Percentiles rank a stretch among this genome's conserved stretches.
phyloP scores from a whole-genome alignment of 1,284 basidiomycete species.

The Moniliophthora roreri region DNA sequence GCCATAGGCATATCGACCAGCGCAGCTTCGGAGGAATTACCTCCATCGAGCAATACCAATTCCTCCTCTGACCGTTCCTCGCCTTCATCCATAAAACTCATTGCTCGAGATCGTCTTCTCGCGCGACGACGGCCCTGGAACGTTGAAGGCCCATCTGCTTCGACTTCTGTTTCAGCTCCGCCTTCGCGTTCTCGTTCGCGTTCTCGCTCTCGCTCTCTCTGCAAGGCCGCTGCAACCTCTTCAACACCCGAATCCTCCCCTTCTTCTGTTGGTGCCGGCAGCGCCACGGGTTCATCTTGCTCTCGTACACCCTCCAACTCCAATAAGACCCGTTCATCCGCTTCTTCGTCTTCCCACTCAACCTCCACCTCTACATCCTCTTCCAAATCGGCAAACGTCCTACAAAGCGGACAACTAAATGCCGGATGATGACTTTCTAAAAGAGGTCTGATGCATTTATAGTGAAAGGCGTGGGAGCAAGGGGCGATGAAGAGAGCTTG shows the following conservation, averaged over 20 bases:
- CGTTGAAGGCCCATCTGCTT: conserved; percentile 5
- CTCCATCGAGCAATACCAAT: conserved; percentile 5
- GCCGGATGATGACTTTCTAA: conserved; percentile 87
- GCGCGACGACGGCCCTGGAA: background rate
- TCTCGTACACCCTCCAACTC: no score
- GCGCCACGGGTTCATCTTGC: background rate
- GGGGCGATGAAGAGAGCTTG: conserved; percentile 98
- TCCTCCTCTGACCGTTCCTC: conserved; percentile 7
- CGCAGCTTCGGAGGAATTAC: background rate
- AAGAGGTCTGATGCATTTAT: conserved; percentile 95
- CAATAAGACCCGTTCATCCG: conserved; percentile 18
- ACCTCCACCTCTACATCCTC: conserved; percentile 87
- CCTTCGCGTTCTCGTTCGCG: conserved; percentile 8
- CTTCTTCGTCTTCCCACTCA: conserved; percentile 28
- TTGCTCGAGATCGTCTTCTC: background rate
- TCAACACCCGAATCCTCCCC: conserved; percentile 14
- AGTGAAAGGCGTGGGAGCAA: conserved; percentile 96
- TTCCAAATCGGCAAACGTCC: conserved; percentile 92
- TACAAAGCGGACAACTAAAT: conserved; percentile 94
- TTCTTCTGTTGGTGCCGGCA: background rate
- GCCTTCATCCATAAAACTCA: conserved; percentile 1
- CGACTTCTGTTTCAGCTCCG: conserved; percentile 17
- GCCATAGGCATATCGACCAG: background rate
- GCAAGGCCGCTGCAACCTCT: conserved; percentile 3
- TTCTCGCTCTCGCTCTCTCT: conserved; percentile 3